Base-by-base conservation (phyloP, 306 rosid genomes). In the Trifolium repens region DNA sequence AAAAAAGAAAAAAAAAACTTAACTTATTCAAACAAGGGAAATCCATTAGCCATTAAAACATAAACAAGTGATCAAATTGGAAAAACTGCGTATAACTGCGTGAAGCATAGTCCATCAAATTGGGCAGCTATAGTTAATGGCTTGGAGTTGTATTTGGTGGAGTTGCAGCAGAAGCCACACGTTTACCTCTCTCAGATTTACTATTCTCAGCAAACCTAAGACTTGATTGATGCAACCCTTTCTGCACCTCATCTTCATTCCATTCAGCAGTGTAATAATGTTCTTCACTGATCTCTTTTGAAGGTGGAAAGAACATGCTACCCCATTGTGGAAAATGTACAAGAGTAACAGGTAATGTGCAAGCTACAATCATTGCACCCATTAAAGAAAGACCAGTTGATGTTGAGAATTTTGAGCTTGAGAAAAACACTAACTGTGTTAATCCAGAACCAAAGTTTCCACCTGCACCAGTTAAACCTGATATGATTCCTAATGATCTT, bases 291-390 rank as follows among this genome's bases (percentile, higher is more conserved):
- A 75, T 69, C 6, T 91, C 88, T 67, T 88, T 89, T 1, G 96
- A 86, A 1, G 97, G 83, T 13, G 97, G 91, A 4, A 82, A 5
- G 67, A 94, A 87, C 97, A 94, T 91, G 84, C 97, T 11, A 0
- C 98, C 98, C 96, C 98, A 94, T 60, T 91, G 97, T 7, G 98
- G 97, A 77, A 94, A 91, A 61, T 94, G 97, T 35, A 90, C 90
- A 26, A 90, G 57, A 2, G 87, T 26, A 14, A 91, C 96, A 0
- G 97, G 96, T 16, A 94, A 60, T 11, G 97, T 94, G 75, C 96
- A 91, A 0, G 82, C 70, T n/a, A 88, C 88, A 7, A 87, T 91
- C 98, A 90, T 91, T 1, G 79, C 65, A 2, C 98, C 98, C 98
- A 91, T 91, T 44, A 66, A 73, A 0, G 92, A 87, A 10, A 91